Percentiles rank a stretch among this genome's conserved stretches.
Conservation (phyloP, 2,329 filamentous ascomycete species). For the Fusarium nelsonii region DNA sequence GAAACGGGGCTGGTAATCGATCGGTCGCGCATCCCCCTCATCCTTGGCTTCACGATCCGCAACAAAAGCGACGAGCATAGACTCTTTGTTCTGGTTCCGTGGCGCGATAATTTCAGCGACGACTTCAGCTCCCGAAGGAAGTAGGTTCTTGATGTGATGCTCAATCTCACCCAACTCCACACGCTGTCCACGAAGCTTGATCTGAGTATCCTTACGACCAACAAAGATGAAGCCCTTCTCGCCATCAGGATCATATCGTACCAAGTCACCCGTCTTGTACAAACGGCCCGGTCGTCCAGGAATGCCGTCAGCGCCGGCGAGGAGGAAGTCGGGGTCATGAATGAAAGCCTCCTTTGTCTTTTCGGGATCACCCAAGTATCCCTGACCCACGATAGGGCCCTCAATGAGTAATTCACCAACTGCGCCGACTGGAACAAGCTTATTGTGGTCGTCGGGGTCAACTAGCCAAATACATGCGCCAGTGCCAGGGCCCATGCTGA, state of each 20-base stretch:
- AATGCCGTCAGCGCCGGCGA: conserved; percentile 52
- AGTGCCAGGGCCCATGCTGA: conserved; percentile 62
- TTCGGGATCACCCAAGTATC: conserved; percentile 69
- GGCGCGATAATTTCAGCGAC: conserved; percentile 63
- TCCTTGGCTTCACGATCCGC: conserved; percentile 40
- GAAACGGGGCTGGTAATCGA: conserved; percentile 41
- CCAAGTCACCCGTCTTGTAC: conserved; percentile 72
- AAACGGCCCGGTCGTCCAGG: conserved; percentile 59
- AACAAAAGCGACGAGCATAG: conserved; percentile 45
- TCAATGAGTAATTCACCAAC: conserved; percentile 68
- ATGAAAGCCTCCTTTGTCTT: conserved; percentile 72
- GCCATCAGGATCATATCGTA: conserved; percentile 64
- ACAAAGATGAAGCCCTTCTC: conserved; percentile 68
- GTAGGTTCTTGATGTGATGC: conserved; percentile 58
- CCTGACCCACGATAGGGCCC: conserved; percentile 71
- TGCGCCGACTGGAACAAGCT: conserved; percentile 61
- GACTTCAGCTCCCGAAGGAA: conserved; percentile 58
- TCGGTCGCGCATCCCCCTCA: conserved; percentile 31
- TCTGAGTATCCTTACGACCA: conserved; percentile 75
- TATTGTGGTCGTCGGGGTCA: conserved; percentile 60
- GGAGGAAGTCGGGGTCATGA: conserved; percentile 65
- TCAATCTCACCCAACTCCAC: conserved; percentile 71
- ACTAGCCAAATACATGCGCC: conserved; percentile 65
- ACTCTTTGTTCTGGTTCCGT: conserved; percentile 52
- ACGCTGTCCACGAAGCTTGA: conserved; percentile 75